phyloP scores from a whole-genome alignment of 176 grass and related monocot genomes.

The Oryza glaberrima region DNA sequence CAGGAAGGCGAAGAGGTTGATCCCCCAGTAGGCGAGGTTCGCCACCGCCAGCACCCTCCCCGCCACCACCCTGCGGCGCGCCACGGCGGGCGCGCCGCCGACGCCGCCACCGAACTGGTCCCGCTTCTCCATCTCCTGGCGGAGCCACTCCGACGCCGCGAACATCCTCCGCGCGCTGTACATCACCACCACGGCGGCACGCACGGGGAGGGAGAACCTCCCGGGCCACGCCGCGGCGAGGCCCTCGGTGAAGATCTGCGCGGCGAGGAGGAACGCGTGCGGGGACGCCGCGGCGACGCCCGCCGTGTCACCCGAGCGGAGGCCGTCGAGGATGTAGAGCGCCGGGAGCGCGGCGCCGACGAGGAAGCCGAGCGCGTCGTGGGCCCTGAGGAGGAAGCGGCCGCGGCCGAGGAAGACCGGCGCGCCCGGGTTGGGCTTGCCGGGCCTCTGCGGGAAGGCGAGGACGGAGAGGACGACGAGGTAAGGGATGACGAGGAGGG shows the following conservation, averaged over 20 bases:
- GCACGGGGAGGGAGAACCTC: conserved; percentile 73
- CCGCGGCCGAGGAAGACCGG: conserved; percentile 45
- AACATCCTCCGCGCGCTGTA: conserved; percentile 82
- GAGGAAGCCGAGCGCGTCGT: conserved; percentile 49
- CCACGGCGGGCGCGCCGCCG: conserved; percentile 20
- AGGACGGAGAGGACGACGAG: conserved; percentile 43
- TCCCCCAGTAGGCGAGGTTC: conserved; percentile 67
- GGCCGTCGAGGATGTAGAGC: conserved; percentile 70
- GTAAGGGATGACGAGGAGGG: conserved; percentile 52
- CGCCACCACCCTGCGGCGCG: conserved; percentile 37
- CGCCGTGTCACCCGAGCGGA: conserved; percentile 51
- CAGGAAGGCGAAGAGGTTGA: conserved; percentile 79
- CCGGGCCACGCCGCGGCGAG: conserved; percentile 50
- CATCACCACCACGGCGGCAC: conserved; percentile 61
- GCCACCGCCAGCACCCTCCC: conserved; percentile 60
- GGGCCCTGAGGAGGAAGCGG: conserved; percentile 39
- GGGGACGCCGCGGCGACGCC: conserved; percentile 54
- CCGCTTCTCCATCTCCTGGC: conserved; percentile 53
- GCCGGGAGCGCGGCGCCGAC: conserved; percentile 71
- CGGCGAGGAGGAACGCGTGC: conserved; percentile 79
- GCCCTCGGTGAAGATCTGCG: conserved; percentile 86
- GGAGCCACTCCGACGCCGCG: conserved; percentile 68
- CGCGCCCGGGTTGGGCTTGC: conserved; percentile 35
- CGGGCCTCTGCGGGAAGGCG: conserved; percentile 53
- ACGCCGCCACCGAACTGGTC: conserved; percentile 7